Evolutionary conservation across 1,139 yeast species (phyloP).

Genomic region (Nadsonia commutata): DNA sequence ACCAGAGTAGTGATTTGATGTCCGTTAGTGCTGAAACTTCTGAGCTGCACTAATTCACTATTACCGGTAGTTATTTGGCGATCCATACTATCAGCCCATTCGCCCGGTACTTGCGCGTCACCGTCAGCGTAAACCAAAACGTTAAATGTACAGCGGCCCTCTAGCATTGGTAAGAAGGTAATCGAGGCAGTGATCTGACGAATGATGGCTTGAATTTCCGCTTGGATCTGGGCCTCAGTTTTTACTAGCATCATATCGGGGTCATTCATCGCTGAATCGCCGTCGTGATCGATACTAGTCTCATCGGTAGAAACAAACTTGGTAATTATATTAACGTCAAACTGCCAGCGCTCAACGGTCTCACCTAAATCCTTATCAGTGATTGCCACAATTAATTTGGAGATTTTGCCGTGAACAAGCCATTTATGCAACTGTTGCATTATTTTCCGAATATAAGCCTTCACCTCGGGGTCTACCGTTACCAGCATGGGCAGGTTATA

Average conservation of each 20-base stretch:
- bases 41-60: constrained; percentile 53
- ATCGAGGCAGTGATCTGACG: constrained; percentile 85
- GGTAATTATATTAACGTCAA: constrained; percentile 48
- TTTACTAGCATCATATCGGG: constrained; percentile 18
- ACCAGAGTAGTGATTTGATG: constrained; percentile 70
- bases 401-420: constrained; percentile 60
- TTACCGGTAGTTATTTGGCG: constrained; percentile 34
- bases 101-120: constrained; percentile 55
- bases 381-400: constrained; percentile 57
- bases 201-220: constrained; percentile 70
- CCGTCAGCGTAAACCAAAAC: constrained; percentile 77
- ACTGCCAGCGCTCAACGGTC: constrained; percentile 78
- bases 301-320: too few species aligned
- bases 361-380: constrained; percentile 54
- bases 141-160: constrained; percentile 63
- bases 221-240: constrained; percentile 40
- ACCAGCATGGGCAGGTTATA: constrained; percentile 68
- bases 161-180: constrained; percentile 65
- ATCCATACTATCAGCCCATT: constrained; percentile 76
- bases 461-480: constrained; percentile 65
- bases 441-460: constrained; percentile 50
- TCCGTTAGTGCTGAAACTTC: constrained; percentile 51
- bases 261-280: constrained; percentile 6
- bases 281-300: background rate
- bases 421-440: constrained; percentile 70